Evolutionary conservation across 805 yeast species (phyloP).

Genomic region (Clavispora vitiphila): DNA sequence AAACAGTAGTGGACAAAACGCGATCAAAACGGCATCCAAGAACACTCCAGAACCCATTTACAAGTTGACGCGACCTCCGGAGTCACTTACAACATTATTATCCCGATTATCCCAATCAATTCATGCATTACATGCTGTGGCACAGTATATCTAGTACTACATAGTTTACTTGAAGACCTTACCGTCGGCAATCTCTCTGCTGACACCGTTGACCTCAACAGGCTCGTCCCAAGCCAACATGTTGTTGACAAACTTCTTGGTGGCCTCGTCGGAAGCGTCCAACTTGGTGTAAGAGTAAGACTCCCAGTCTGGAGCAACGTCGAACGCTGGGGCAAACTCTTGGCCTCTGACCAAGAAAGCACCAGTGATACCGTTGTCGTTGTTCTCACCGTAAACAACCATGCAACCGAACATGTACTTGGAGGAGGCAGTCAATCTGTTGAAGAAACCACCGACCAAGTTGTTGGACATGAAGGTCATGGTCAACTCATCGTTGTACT

Average conservation of each 20-base stretch:
- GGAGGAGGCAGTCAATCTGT: constrained; percentile 86
- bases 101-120: no score
- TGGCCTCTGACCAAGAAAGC: constrained; percentile 95
- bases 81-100: no score
- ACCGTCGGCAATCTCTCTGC: constrained; percentile 91
- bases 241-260: constrained; percentile 76
- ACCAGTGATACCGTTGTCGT: constrained; percentile 95
- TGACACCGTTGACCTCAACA: constrained; percentile 69
- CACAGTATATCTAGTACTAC: neutral
- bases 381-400: constrained; percentile 98
- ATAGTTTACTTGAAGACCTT: constrained; percentile 83
- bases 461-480: constrained; percentile 97
- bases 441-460: constrained; percentile 96
- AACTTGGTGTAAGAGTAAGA: constrained; percentile 80
- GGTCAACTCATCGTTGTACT: constrained; percentile 96
- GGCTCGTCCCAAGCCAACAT: constrained; percentile 99
- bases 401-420: constrained; percentile 90
- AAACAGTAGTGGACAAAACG: no score
- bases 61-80: no score
- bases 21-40: no score
- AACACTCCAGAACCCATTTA: no score
- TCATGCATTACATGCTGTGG: neutral
- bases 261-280: constrained; percentile 73
- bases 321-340: constrained; percentile 84
- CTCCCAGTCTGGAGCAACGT: constrained; percentile 99